A percentile compares a stretch with the other conserved stretches of the same genome.
phyloP scores from a whole-genome alignment of 2,329 filamentous ascomycete genomes.

The Talaromyces sp. region DNA sequence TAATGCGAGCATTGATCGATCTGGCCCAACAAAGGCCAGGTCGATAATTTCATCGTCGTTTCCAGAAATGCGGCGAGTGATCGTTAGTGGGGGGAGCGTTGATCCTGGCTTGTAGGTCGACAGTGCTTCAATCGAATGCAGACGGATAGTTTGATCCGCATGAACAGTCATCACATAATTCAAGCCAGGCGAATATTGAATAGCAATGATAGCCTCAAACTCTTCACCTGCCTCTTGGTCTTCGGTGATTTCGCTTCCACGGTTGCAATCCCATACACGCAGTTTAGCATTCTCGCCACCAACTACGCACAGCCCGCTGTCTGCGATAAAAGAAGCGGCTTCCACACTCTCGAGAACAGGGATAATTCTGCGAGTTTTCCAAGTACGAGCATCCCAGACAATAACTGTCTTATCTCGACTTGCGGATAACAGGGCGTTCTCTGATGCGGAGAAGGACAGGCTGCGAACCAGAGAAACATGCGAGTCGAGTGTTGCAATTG shows the following conservation, averaged over 20 bases:
- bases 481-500: constrained; percentile 77
- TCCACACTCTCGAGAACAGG: constrained; percentile 87
- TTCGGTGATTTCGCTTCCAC: constrained; percentile 75
- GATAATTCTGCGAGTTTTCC: constrained; percentile 79
- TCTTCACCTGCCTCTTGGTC: constrained; percentile 67
- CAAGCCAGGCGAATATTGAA: constrained; percentile 66
- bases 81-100: constrained; percentile 59
- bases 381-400: constrained; percentile 83
- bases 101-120: constrained; percentile 40
- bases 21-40: constrained; percentile 78
- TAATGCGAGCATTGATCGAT: constrained; percentile 80
- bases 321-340: constrained; percentile 74
- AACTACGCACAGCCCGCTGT: constrained; percentile 74
- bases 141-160: constrained; percentile 81
- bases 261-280: constrained; percentile 79
- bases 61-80: constrained; percentile 81
- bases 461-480: constrained; percentile 94
- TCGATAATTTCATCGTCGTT: constrained; percentile 99
- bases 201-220: constrained; percentile 70
- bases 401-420: constrained; percentile 93
- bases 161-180: constrained; percentile 79
- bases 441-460: constrained; percentile 75
- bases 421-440: constrained; percentile 77
- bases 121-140: constrained; percentile 63
- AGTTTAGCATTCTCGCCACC: constrained; percentile 82